Evolutionary conservation across 169 alveolate genomes (phyloP).

Genomic region (Plasmodium gaboni): DNA sequence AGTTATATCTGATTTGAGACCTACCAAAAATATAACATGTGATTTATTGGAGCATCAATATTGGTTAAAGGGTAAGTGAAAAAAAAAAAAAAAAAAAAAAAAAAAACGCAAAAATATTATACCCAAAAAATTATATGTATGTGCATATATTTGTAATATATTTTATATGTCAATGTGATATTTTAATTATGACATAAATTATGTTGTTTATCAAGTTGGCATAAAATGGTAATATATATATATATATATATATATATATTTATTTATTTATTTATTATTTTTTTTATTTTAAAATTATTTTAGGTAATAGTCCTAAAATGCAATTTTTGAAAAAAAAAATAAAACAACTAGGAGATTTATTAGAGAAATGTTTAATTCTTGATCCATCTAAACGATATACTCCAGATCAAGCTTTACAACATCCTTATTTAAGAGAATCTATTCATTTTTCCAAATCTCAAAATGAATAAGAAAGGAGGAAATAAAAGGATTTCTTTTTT

Average conservation of each 20-base stretch:
- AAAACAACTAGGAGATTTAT: slow-evolving; percentile 93
- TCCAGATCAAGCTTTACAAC: slow-evolving; percentile 96
- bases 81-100: slow-evolving; percentile 1
- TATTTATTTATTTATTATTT: not conserved
- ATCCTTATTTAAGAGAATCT: slow-evolving; percentile 92
- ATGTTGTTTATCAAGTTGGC: no score
- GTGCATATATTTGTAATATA: not conserved
- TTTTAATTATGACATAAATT: no score
- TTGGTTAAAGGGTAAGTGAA: slow-evolving; percentile 79
- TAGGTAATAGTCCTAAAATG: slow-evolving; percentile 83
- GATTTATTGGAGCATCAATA: slow-evolving; percentile 85
- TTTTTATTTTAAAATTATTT: slow-evolving; percentile 4
- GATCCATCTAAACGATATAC: slow-evolving; percentile 97
- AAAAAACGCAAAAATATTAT: slow-evolving; percentile 5
- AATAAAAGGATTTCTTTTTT: no score
- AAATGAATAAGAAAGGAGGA: slow-evolving; percentile 28
- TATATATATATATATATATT: not conserved
- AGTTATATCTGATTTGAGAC: slow-evolving; percentile 86
- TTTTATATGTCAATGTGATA: no score
- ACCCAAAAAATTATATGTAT: not conserved
- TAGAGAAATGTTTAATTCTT: slow-evolving; percentile 94
- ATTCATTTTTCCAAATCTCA: slow-evolving; percentile 65
- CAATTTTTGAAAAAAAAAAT: slow-evolving; percentile 82
- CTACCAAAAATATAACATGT: slow-evolving; percentile 87
- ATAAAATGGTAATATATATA: not conserved